A percentile compares a stretch with the other conserved stretches of the same genome.
phyloP scores from a whole-genome alignment of 1,284 basidiomycete species.

The Sanghuangporus baumii region DNA sequence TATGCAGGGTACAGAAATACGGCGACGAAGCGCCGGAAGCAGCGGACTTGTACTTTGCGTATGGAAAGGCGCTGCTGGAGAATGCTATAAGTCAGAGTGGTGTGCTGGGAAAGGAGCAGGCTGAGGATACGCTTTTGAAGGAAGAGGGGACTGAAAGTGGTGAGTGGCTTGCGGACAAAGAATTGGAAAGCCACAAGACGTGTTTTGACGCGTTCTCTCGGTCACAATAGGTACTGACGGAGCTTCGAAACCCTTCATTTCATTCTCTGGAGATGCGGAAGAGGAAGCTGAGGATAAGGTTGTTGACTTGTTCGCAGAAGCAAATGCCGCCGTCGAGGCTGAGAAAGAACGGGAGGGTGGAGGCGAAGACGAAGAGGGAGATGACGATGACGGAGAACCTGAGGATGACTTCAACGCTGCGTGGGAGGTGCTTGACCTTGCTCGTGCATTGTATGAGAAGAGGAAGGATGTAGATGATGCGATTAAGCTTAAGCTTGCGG shows the following conservation, averaged over 20 bases:
- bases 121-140: slow-evolving; percentile 41
- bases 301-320: slow-evolving; percentile 60
- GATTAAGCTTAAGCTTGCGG: slow-evolving; percentile 70
- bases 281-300: slow-evolving; percentile 43
- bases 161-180: neutral
- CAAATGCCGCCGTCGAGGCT: slow-evolving; percentile 32
- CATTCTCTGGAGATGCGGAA: slow-evolving; percentile 71
- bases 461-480: slow-evolving; percentile 52
- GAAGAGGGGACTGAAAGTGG: slow-evolving; percentile 44
- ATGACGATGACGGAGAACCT: slow-evolving; percentile 60
- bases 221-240: slow-evolving; percentile 25
- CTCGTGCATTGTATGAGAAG: slow-evolving; percentile 76
- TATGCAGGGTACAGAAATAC: slow-evolving; percentile 56
- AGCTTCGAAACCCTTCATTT: slow-evolving; percentile 53
- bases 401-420: slow-evolving; percentile 94
- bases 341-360: slow-evolving; percentile 35
- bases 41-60: slow-evolving; percentile 80
- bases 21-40: slow-evolving; percentile 73
- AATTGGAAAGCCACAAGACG: neutral
- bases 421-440: slow-evolving; percentile 89
- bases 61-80: slow-evolving; percentile 84
- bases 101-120: slow-evolving; percentile 80
- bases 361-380: slow-evolving; percentile 37
- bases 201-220: slow-evolving; percentile 5
- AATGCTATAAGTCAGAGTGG: slow-evolving; percentile 77